Evolutionary conservation across 371 early-diverging fungal genomes (phyloP).

Genomic region (Synchytrium microbalum): DNA sequence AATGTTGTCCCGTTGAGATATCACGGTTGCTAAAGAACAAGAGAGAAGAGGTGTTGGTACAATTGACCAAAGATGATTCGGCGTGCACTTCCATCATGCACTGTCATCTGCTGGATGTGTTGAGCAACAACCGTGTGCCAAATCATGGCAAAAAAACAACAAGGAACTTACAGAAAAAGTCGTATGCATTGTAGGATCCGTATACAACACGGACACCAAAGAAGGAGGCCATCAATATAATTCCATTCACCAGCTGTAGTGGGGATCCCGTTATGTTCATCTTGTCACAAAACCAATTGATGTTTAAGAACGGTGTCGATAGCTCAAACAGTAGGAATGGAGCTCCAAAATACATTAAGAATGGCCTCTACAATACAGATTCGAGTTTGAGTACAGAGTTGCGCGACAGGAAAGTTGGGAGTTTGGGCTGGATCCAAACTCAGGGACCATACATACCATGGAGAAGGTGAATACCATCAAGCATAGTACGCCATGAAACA

Average conservation of each 20-base stretch:
- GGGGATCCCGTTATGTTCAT: slow-evolving; percentile 43
- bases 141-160: neutral
- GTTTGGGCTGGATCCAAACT: neutral
- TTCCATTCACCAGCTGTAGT: slow-evolving; percentile 72
- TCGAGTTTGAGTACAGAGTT: neutral
- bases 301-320: slow-evolving; percentile 78
- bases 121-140: too few species aligned
- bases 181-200: slow-evolving; percentile 66
- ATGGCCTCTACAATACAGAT: slow-evolving; percentile 53
- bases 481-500: slow-evolving; percentile 73
- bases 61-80: neutral
- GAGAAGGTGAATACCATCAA: slow-evolving; percentile 64
- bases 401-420: too few species aligned
- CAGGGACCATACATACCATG: slow-evolving; percentile 53
- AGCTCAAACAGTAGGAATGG: slow-evolving; percentile 85
- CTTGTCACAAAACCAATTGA: slow-evolving; percentile 80
- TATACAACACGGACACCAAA: slow-evolving; percentile 69
- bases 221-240: slow-evolving; percentile 62
- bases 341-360: slow-evolving; percentile 78
- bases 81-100: neutral
- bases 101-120: too few species aligned
- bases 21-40: slow-evolving; percentile 11
- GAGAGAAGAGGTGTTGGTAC: neutral
- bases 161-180: slow-evolving; percentile 43
- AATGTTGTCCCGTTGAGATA: slow-evolving; percentile 34